phyloP scores from a whole-genome alignment of 139 green algal species.

The Deuterostichococcus epilithicus region DNA sequence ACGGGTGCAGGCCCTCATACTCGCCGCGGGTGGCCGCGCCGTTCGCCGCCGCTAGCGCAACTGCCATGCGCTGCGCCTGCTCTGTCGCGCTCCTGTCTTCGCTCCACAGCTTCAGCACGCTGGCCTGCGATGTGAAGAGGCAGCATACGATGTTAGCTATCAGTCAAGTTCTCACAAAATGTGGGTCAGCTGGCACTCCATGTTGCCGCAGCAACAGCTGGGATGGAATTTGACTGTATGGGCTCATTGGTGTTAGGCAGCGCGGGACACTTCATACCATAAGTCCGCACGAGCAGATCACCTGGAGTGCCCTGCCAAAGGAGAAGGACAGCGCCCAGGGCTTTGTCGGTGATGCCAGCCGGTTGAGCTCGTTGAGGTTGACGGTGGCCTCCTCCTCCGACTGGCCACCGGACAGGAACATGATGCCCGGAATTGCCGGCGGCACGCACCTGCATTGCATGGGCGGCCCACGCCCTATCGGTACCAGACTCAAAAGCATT shows the following conservation, averaged over 20 bases:
- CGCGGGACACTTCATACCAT: background rate
- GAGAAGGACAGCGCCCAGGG: slow-evolving; percentile 93
- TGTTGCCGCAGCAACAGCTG: background rate
- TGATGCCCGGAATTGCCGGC: slow-evolving; percentile 83
- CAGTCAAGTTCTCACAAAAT: background rate
- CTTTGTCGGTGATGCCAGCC: slow-evolving; percentile 25
- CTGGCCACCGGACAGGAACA: slow-evolving; percentile 94
- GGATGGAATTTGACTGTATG: background rate
- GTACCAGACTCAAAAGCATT: too few relatives aligned
- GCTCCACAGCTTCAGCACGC: slow-evolving; percentile 52
- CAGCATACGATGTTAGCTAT: background rate
- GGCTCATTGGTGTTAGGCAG: background rate
- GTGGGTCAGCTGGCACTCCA: background rate
- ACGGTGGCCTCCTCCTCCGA: slow-evolving; percentile 70
- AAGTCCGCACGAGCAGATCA: background rate
- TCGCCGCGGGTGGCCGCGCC: slow-evolving; percentile 35
- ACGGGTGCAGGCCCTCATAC: slow-evolving; percentile 55
- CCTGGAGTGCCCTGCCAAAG: slow-evolving; percentile 89
- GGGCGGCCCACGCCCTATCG: background rate
- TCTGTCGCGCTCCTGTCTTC: slow-evolving; percentile 17
- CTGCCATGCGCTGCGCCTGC: slow-evolving; percentile 37
- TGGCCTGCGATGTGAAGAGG: slow-evolving; percentile 29
- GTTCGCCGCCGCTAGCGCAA: slow-evolving; percentile 58
- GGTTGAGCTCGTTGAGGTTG: slow-evolving; percentile 70
- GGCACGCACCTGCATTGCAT: slow-evolving; percentile 58